These are phyloP conservation scores for Alopecurus myosuroides DNA, from an alignment of 176 grass and related monocot species.

Conservation along the genomic window DNA sequence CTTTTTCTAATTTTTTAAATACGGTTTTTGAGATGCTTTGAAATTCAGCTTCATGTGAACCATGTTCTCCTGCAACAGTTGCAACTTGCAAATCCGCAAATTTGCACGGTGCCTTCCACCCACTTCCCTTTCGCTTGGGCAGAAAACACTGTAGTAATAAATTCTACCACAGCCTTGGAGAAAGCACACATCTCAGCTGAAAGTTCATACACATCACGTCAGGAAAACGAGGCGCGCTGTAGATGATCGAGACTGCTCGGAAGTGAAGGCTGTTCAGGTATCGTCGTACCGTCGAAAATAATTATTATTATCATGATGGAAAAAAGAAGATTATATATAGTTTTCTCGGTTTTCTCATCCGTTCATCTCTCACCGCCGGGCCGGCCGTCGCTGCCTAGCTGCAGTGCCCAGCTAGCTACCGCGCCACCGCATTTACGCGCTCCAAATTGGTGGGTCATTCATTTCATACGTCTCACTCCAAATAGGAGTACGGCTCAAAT, in stretches of 20 bases:
- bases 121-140: neutral
- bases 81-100: neutral
- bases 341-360: neutral
- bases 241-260: neutral
- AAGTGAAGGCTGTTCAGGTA: neutral
- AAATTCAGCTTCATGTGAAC: no score
- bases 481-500: neutral
- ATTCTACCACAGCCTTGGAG: neutral
- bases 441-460: neutral
- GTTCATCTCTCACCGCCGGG: neutral
- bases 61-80: no score
- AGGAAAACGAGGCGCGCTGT: neutral
- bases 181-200: conserved; percentile 6
- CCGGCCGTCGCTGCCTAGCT: neutral
- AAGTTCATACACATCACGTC: neutral
- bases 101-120: neutral
- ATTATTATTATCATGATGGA: neutral
- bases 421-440: neutral
- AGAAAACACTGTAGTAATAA: neutral
- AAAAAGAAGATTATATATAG: neutral
- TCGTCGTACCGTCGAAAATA: neutral
- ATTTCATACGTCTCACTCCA: neutral
- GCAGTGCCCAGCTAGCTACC: neutral
- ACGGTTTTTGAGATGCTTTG: no score
- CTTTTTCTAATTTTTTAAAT: no score